Evolutionary conservation across 345 rosid genomes (phyloP).

Genomic region (Angophora floribunda): DNA sequence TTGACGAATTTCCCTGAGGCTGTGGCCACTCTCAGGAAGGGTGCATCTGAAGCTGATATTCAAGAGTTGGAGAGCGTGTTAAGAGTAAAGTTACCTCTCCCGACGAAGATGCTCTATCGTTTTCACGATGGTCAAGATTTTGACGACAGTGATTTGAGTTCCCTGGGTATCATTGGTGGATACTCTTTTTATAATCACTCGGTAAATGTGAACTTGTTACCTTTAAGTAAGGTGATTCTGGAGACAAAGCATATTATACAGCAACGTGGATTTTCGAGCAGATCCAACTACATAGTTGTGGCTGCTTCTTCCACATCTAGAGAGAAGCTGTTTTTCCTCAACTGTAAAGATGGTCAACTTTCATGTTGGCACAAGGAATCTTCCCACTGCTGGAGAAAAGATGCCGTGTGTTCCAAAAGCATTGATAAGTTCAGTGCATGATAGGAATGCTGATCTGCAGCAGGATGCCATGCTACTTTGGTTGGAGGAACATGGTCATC

Average conservation of each 20-base stretch:
- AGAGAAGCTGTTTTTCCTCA: constrained; percentile 61
- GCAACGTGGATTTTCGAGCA: constrained; percentile 8
- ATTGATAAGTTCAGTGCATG: constrained; percentile 43
- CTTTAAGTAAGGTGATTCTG: constrained; percentile 35
- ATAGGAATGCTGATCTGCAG: constrained; percentile 23
- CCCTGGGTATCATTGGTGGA: constrained; percentile 75
- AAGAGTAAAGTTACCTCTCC: constrained; percentile 59
- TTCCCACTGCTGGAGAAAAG: constrained; percentile 35
- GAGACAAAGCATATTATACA: constrained; percentile 21
- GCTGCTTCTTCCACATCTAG: constrained; percentile 33
- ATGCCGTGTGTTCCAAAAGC: constrained; percentile 72
- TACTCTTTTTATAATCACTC: constrained; percentile 34
- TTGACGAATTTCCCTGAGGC: constrained; percentile 62
- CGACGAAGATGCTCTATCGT: constrained; percentile 75
- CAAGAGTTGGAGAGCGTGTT: constrained; percentile 32
- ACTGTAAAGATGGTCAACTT: constrained; percentile 70
- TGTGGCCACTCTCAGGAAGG: constrained; percentile 50
- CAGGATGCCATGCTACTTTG: constrained; percentile 86
- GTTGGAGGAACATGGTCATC: constrained; percentile 78
- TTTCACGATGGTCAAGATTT: constrained; percentile 73
- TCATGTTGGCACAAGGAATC: constrained; percentile 45
- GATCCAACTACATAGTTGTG: constrained; percentile 32
- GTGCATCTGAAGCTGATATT: constrained; percentile 69
- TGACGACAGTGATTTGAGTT: neutral
- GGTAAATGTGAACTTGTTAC: constrained; percentile 66